Conservation (phyloP, 225 moss, liverwort and hornwort genomes). For the Lunularia cruciata region DNA sequence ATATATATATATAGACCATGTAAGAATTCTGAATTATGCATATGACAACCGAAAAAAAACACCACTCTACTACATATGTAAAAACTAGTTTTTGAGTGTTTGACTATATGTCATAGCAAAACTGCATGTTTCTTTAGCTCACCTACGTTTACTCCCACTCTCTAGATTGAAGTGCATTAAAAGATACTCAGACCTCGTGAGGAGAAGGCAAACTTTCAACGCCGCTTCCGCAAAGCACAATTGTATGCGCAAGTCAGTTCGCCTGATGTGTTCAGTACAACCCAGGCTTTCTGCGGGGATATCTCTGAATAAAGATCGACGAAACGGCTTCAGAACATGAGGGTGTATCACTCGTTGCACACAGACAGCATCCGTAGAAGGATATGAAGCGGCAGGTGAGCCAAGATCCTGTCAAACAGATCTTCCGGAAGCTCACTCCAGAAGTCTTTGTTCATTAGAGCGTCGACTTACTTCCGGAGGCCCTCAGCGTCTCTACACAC, state of each 20-base stretch:
- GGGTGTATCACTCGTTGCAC: conserved; percentile 60
- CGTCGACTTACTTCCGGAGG: conserved; percentile 8
- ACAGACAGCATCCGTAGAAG: conserved; percentile 62
- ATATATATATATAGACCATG: too few species aligned
- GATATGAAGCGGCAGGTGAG: conserved; percentile 67
- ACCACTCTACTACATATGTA: too few species aligned
- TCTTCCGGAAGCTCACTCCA: conserved; percentile 69
- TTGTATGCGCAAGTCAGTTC: conserved; percentile 60
- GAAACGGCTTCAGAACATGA: conserved; percentile 54
- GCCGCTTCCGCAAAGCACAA: conserved; percentile 62
- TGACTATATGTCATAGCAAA: too few species aligned
- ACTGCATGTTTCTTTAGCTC: too few species aligned
- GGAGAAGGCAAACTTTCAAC: too few species aligned
- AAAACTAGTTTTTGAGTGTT: too few species aligned
- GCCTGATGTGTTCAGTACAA: conserved; percentile 70
- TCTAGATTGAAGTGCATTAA: too few species aligned
- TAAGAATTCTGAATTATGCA: too few species aligned
- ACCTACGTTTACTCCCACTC: too few species aligned
- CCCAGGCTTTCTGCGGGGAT: conserved; percentile 75
- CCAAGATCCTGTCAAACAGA: conserved; percentile 63
- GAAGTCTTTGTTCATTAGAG: conserved; percentile 47
- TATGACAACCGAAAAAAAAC: too few species aligned
- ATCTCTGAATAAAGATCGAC: conserved; percentile 41
- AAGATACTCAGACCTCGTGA: too few species aligned
- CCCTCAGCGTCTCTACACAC: conserved; percentile 6